Percentiles rank a stretch among this genome's conserved stretches.
Evolutionary conservation across 2,329 filamentous ascomycete genomes (phyloP).

Genomic region (Talaromyces rugulosus): DNA sequence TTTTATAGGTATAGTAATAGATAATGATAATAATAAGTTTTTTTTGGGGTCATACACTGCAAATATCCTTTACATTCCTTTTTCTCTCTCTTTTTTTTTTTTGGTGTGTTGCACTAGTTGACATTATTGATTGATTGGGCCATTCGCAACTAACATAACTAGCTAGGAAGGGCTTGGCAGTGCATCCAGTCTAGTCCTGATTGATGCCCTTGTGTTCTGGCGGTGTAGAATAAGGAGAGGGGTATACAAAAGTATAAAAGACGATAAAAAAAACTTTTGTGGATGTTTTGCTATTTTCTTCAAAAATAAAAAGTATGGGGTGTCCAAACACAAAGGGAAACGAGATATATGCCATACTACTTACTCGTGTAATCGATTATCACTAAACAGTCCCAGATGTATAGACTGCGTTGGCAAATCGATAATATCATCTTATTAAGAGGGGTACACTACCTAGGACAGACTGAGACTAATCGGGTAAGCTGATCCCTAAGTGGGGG

Average conservation of each 20-base stretch:
- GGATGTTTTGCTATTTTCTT: not conserved
- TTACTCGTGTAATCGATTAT: not conserved
- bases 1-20: not conserved
- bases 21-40: not conserved
- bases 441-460: not conserved
- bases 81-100: not conserved
- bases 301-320: not conserved
- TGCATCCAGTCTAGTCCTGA: not conserved
- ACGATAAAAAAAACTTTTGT: not conserved
- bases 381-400: not conserved
- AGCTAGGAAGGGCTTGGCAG: not conserved
- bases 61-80: not conserved
- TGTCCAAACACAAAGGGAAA: not conserved
- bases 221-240: not conserved
- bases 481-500: not conserved
- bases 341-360: not conserved
- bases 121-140: not conserved
- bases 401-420: not conserved
- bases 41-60: not conserved
- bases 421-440: not conserved
- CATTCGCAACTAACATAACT: not conserved
- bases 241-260: not conserved
- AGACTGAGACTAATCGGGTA: not conserved
- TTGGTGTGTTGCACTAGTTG: not conserved
- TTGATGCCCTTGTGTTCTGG: not conserved